Percentiles rank a stretch among this genome's conserved stretches.
These are phyloP conservation scores for Mycocalia duriaeana DNA, from an alignment of 1,284 basidiomycete genomes.

Conservation along the genomic window DNA sequence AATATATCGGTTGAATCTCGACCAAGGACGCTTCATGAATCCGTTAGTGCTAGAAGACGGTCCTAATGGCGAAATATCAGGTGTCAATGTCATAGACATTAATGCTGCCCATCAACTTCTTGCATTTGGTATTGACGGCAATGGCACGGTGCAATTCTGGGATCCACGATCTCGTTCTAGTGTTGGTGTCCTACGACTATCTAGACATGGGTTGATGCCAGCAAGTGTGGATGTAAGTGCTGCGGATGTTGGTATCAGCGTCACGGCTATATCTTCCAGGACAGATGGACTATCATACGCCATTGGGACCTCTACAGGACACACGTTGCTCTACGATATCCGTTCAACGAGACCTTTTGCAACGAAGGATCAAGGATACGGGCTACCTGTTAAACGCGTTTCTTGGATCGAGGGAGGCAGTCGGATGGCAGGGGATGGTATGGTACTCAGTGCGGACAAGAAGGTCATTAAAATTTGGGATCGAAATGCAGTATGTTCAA, in stretches of 20 bases:
- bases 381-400: slow-evolving; percentile 84
- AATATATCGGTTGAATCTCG: slow-evolving; percentile 91
- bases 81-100: slow-evolving; percentile 90
- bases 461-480: slow-evolving; percentile 98
- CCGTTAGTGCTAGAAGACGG: slow-evolving; percentile 64
- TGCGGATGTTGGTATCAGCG: slow-evolving; percentile 46
- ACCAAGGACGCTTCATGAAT: slow-evolving; percentile 89
- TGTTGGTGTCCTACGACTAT: slow-evolving; percentile 78
- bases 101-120: slow-evolving; percentile 92
- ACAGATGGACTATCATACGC: slow-evolving; percentile 91
- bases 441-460: slow-evolving; percentile 86
- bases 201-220: slow-evolving; percentile 51
- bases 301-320: slow-evolving; percentile 91
- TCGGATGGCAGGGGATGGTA: slow-evolving; percentile 80
- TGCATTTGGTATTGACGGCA: slow-evolving; percentile 83
- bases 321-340: slow-evolving; percentile 93
- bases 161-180: slow-evolving; percentile 83
- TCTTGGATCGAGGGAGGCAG: slow-evolving; percentile 87
- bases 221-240: slow-evolving; percentile 41
- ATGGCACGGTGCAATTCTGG: slow-evolving; percentile 92
- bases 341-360: slow-evolving; percentile 82
- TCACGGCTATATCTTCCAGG: slow-evolving; percentile 83
- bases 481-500: slow-evolving; percentile 63
- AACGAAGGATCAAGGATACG: slow-evolving; percentile 96
- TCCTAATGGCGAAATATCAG: slow-evolving; percentile 54